Base-by-base conservation (phyloP, 2,329 filamentous ascomycete species). In the Pseudogymnoascus sp. region DNA sequence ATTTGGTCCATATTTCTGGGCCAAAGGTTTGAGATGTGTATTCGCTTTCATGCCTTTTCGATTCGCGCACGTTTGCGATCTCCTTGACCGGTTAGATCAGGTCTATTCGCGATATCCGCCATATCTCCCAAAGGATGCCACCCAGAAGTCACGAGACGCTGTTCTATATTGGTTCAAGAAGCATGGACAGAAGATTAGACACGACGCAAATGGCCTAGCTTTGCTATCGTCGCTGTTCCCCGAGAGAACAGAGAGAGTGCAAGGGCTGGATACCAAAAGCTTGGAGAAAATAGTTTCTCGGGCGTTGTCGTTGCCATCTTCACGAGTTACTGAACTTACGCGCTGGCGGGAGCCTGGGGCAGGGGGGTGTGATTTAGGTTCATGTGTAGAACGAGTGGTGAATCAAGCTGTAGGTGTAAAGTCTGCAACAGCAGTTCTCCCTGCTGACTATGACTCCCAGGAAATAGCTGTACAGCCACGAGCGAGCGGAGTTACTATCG, bases 191-290 rank as follows among this genome's bases (percentile, higher is more conserved):
- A 74, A 75, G 1, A 79, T 96, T 14, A 76, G 86, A 0, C 75
- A 82, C 6, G 78, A 81, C 29, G 83, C 83, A 1, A 77, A 86
- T 68, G 77, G 80, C 1, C 76, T 83, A 1, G 87, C 89, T 2
- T 75, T 96, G 1, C 77, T 96, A 0, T 92, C 89, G 1, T 86
- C 87, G 2, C 74, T 97, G 0, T 81, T 95, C 0, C 91, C 92
- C 0, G 87, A 92, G 65, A 81, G 91, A 61, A 86, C 85, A 2
- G 91, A 96, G 70, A 83, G 91, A 29, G 89, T 93, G 1, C 96
- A 92, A 71, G 82, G 80, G 38, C 78, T 96, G 1, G 84, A 90
- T 69, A 70, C 68, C 5, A 71, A 76, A 7, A 79, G 77, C 0
- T 78, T 96, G 0, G 83, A 86, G 62, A 83, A 81, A 60, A 82